Evolutionary conservation across 176 grass and related monocot genomes (phyloP), one percentile per base, ranked within the genome.

Genomic region (Metroxylon sagu): DNA sequence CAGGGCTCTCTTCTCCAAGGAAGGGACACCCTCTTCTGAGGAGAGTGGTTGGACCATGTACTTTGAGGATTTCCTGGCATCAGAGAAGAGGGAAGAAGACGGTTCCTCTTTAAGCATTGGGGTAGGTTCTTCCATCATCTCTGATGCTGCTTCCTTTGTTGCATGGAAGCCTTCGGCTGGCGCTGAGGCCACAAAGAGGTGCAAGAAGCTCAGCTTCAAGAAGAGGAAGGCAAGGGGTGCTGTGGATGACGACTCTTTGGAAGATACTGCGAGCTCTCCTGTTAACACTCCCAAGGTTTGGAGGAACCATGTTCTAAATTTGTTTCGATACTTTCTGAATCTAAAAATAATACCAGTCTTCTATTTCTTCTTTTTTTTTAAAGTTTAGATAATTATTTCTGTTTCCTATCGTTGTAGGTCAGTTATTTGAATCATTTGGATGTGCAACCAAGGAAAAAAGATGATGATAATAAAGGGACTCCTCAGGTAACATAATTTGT

Each of bases 221-320:
- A 92, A 77, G 79, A 88, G 81, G 53, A 84, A 82, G 66, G 59
- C 50, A 43, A 83, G 72, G 49, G 67, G 66, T 49, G 49, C 67
- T 5, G 72, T 98, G 52, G 59, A 80, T 17, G 78, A 85, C 57
- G 93, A 83, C 75, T 74, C 86, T 57, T 64, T 92, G 56, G 81
- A 88, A 66, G 93, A 98, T 62, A 98, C 93, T 65, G 93, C 93
- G 25, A 98, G 93, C 67, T 98, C 93, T 54, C 93, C 93, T 35
- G 93, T 83, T 18, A 92, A 85, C 61, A 98, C 87, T 66, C 93
- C 93, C 54, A 98, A 98, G 87, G 93, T 96, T 54, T 19, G 29
- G 26, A 16, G 62, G 50, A 64, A 16, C 35, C 16, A 35, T 64
- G 7, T 48, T 64, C n/a, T 18, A 48, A 48, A n/a, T 18, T 48